Percentiles rank a stretch among this genome's conserved stretches.
phyloP scores from a whole-genome alignment of 2,329 filamentous ascomycete genomes.

The Ophiostoma ips region DNA sequence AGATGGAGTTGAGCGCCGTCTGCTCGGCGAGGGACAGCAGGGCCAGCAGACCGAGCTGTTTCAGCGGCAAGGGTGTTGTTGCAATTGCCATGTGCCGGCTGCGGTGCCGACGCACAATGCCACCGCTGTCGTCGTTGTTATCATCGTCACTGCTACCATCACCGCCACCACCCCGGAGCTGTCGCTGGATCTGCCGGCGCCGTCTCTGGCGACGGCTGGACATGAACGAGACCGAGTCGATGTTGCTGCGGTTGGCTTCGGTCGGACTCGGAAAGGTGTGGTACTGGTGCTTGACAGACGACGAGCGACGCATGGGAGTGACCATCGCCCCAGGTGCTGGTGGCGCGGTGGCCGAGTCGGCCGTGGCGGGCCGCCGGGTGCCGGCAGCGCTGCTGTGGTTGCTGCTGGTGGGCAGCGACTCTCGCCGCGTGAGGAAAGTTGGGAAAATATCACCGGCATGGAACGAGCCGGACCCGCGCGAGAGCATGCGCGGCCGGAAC shows the following conservation, averaged over 20 bases:
- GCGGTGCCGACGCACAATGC: conserved; percentile 6
- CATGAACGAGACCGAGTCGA: conserved; percentile 14
- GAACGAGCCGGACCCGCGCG: conserved; percentile 29
- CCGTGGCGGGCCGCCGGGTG: neutral
- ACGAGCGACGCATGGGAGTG: conserved; percentile 20
- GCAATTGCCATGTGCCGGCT: conserved; percentile 5
- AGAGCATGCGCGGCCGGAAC: conserved; percentile 14
- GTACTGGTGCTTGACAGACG: conserved; percentile 59
- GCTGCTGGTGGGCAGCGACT: neutral
- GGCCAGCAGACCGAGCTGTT: conserved; percentile 72
- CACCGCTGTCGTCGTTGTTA: conserved; percentile 3
- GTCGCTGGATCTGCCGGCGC: conserved; percentile 10
- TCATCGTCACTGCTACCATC: conserved; percentile 1
- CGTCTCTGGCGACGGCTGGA: conserved; percentile 1
- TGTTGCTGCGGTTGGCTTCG: conserved; percentile 44
- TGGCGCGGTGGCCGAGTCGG: neutral
- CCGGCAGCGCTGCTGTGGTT: too few species aligned
- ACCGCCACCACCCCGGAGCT: neutral
- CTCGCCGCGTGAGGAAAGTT: conserved; percentile 18
- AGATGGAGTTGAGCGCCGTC: conserved; percentile 92
- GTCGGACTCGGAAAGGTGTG: conserved; percentile 70
- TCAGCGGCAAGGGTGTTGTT: conserved; percentile 67
- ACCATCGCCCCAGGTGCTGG: neutral
- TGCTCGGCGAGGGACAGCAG: conserved; percentile 86
- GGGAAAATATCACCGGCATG: conserved; percentile 38